Base-by-base conservation (phyloP, 495 filamentous ascomycete species). In the Geopyxis carbonaria region DNA sequence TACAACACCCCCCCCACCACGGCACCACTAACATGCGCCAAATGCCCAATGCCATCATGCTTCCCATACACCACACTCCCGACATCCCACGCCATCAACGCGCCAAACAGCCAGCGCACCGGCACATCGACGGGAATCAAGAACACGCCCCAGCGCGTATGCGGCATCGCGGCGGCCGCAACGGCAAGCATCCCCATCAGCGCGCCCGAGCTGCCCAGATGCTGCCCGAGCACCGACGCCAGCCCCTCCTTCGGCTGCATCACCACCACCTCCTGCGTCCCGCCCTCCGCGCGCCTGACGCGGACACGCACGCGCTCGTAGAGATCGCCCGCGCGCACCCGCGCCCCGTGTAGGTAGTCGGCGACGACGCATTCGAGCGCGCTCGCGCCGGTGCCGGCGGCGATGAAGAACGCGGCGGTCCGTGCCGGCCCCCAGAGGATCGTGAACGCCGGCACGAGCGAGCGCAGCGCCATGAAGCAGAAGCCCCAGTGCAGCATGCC, bases 131-230 rank as follows among this genome's bases (percentile, higher is more conserved):
- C 7, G 4, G 36, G 36, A 6, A 39, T 7, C 13, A 39, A 39
- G n/a, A 39, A 4, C 4, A 28, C 6, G 4, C 11, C 5, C 36
- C 36, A 39, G 14, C 8, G 25, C 22, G 36, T 6, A 14, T 29
- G 21, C 36, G 36, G 36, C 22, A 29, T 29, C 11, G 24, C 24
- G 16, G 29, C 18, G 4, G 36, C 36, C 8, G 15, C 18, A 5
- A 18, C 23, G 22, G 24, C 14, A 5, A 39, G 7, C 36, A 39
- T 25, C 22, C 5, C 36, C 36, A 39, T 39, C 11, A 39, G 15
- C 21, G 22, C 36, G 7, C 8, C 36, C 5, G 5, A 6, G 22
- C 21, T 27, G 21, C 36, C 36, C 4, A 39, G 13, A 18, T 28
- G 18, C 4, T 14, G 6, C 4, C 10, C 11, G 15, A 39, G 29